Evolutionary conservation across 1,284 basidiomycete species (phyloP), one percentile per base, ranked within the genome.

Genomic region (Porodaedalea pini): DNA sequence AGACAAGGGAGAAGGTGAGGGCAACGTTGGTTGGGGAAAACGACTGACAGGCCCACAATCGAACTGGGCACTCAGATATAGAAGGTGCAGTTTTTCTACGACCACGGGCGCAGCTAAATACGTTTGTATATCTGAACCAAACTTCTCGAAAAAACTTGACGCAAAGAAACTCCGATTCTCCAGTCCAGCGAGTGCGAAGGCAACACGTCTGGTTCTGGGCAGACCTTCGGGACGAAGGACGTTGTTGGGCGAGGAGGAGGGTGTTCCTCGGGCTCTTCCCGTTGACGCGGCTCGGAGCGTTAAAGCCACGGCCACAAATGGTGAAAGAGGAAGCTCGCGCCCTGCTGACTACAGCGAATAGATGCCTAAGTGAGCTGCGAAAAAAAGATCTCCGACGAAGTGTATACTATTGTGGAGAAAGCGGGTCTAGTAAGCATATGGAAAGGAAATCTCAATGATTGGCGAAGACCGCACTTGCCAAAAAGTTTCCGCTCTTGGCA

Each of bases 381-480:
- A 50, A 55, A 29, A 29, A 49, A 50, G 54, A 56, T 56, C 47
- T 56, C 54, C 47, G 54, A 56, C 36, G 27, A 56, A 50, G 29
- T 50, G 10, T 48, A 50, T 50, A 49, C 41, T 44, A 48, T 49
- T 44, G 57, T 58, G 51, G 57, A 53, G 57, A 58, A 39, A 31
- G 51, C 37, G 45, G 57, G 51, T 41, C 39, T 54, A 53, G 27
- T 49, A 47, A 54, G 45, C 49, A 52, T 48, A 39, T 47, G 51
- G 45, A 41, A 56, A 54, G 51, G 52, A 49, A 40, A 27, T 54
- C 45, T 49, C 37, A 48, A 48, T 39, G 45, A 54, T 48, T 34
- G 48, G 36, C 15, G 27, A 39, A 47, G 34, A 8, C 23, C 41
- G 44, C 36, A 58, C 51, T 48, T 58, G 37, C 54, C 29, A 39